Evolutionary conservation across 345 rosid species (phyloP), one percentile per base, ranked within the genome.

Genomic region (Hypericum androsaemum): DNA sequence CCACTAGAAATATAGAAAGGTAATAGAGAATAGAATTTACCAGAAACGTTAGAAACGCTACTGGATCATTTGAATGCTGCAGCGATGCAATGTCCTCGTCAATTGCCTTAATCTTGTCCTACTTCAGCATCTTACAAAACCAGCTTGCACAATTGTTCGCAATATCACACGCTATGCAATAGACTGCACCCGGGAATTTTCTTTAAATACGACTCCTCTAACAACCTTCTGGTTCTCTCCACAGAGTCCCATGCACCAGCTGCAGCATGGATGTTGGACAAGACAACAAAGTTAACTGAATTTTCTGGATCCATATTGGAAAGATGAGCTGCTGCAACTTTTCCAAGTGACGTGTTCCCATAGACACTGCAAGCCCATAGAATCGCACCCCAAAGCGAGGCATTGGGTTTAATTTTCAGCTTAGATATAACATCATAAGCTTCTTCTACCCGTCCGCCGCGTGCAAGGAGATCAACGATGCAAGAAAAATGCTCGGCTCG

Each of bases 151-250:
- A n/a, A n/a, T n/a, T n/a, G 4, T 1, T 22, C 32, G 32, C 32
- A 1, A 22, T 22, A 22, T 22, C 32, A 22, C 32, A 22, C 32
- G 4, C 32, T 22, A 22, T 22, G 32, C 32, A 22, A 22, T 22
- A 22, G 46, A 72, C 95, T 88, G 72, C 64, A 77, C 62, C 84
- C 95, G 7, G 72, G 74, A 57, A 59, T 56, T 64, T 88, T 80
- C 56, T 61, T 63, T 52, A 77, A 69, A 46, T 70, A 65, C 61
- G 62, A 67, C 67, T 74, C 64, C 77, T 50, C 45, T 47, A 60
- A 49, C 15, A 66, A 59, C 10, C 43, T 59, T 60, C 70, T 59
- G 15, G 55, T 13, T 38, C 50, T 60, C 46, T 56, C 43, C 37
- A 56, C 54, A 54, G 17, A 6, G 14, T 55, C 54, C 70, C 61